Percentiles rank a stretch among this genome's conserved stretches.
Conservation (phyloP, 306 rosid genomes). For the Canavalia gladiata region DNA sequence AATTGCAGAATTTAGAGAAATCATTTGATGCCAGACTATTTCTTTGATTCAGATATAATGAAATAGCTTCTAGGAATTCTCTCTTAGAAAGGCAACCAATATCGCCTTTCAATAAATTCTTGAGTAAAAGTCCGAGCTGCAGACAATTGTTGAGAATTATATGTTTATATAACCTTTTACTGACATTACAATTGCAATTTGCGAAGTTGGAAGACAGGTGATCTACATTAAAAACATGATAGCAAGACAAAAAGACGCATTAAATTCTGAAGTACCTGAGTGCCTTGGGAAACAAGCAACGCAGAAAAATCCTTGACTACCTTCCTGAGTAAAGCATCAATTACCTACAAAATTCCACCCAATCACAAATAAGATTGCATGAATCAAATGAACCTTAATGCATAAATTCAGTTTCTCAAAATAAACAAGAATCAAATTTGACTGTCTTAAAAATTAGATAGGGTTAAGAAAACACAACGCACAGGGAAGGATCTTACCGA, state of each 20-base stretch:
- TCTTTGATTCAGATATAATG: conserved; percentile 74
- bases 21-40: conserved; percentile 71
- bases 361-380: conserved; percentile 44
- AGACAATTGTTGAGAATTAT: conserved; percentile 21
- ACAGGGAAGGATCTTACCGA: conserved; percentile 79
- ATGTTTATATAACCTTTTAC: background rate
- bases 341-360: conserved; percentile 61
- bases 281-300: conserved; percentile 90
- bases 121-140: conserved; percentile 85
- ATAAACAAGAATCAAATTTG: background rate
- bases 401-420: background rate
- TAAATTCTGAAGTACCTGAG: conserved; percentile 69
- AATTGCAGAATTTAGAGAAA: conserved; percentile 73
- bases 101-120: conserved; percentile 77
- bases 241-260: conserved; percentile 25
- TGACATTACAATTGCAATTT: background rate
- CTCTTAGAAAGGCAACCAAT: conserved; percentile 62
- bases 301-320: conserved; percentile 86
- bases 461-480: conserved; percentile 19
- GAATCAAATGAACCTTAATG: conserved; percentile 13
- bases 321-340: conserved; percentile 82
- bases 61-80: conserved; percentile 74
- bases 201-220: background rate
- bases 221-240: conserved; percentile 2
- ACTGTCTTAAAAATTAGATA: background rate